phyloP scores from a whole-genome alignment of 805 yeast genomes.

The Candida ortonii region DNA sequence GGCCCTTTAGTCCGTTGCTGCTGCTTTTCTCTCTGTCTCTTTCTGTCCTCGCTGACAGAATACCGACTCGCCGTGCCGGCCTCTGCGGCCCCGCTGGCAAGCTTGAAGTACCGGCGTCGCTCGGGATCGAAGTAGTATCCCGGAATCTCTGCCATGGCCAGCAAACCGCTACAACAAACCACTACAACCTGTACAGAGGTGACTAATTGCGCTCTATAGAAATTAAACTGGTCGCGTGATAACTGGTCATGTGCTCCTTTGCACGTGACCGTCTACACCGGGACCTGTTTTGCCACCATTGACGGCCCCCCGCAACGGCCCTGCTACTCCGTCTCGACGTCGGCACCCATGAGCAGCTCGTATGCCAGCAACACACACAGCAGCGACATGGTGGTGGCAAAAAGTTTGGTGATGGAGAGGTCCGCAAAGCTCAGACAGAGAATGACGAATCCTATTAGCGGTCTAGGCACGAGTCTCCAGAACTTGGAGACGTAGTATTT shows the following conservation, averaged over 20 bases:
- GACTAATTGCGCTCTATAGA: too few species aligned
- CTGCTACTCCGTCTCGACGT: too few species aligned
- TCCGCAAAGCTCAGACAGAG: conserved; percentile 14
- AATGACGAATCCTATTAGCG: conserved; percentile 9
- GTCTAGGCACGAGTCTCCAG: conserved; percentile 19
- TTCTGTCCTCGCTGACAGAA: not conserved
- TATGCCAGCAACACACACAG: conserved; percentile 11
- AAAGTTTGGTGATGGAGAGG: conserved; percentile 13
- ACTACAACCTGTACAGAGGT: too few species aligned
- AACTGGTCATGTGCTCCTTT: not conserved
- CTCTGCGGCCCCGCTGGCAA: conserved; percentile 7
- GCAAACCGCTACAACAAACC: not conserved
- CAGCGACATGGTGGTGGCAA: conserved; percentile 14
- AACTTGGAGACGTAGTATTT: conserved; percentile 31
- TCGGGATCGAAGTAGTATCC: conserved; percentile 23
- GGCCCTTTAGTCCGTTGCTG: not conserved
- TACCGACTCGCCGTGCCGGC: conserved; percentile 3
- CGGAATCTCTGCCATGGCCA: conserved; percentile 17
- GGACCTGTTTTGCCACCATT: too few species aligned
- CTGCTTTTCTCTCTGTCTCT: not conserved
- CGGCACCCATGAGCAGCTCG: conserved; percentile 12
- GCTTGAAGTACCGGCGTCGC: conserved; percentile 19
- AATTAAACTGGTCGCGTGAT: conserved; percentile 1
- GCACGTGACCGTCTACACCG: too few species aligned
- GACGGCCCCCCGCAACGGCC: too few species aligned